Evolutionary conservation across 805 yeast species (phyloP).

Genomic region (Starmerella sp.): DNA sequence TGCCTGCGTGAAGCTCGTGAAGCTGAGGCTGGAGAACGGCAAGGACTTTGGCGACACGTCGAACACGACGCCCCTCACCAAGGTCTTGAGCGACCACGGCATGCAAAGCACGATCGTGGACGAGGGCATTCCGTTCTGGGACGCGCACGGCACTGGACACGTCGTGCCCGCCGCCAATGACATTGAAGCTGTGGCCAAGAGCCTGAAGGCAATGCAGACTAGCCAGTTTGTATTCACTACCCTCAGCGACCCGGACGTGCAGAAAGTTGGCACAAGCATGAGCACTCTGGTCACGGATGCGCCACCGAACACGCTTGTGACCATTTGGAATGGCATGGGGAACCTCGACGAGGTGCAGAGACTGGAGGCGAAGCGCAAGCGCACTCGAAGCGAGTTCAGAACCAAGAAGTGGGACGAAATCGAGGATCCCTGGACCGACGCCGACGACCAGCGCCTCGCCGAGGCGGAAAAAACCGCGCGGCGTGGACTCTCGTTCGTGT

Average conservation of each 20-base stretch:
- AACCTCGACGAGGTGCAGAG: conserved; percentile 38
- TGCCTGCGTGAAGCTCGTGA: conserved; percentile 67
- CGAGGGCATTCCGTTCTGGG: conserved; percentile 28
- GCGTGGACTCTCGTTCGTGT: conserved; percentile 46
- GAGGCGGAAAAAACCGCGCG: conserved; percentile 44
- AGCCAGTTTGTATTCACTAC: conserved; percentile 8
- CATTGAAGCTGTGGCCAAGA: conserved; percentile 2
- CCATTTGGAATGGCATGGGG: conserved; percentile 55
- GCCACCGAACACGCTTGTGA: conserved; percentile 49
- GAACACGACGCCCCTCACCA: conserved; percentile 3
- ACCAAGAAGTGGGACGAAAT: conserved; percentile 36
- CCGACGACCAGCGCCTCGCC: conserved; percentile 38
- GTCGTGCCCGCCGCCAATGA: conserved; percentile 26
- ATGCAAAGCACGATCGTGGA: conserved; percentile 30
- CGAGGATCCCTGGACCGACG: conserved; percentile 42
- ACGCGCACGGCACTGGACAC: conserved; percentile 18
- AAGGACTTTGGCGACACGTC: conserved; percentile 45
- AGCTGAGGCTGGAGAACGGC: conserved; percentile 60
- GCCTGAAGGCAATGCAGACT: neutral
- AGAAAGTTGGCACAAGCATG: conserved; percentile 36
- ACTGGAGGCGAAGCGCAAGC: conserved; percentile 37
- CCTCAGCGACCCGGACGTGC: neutral
- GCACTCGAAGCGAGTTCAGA: conserved; percentile 36
- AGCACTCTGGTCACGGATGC: conserved; percentile 38
- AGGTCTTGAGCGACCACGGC: conserved; percentile 9